These are phyloP conservation scores for Austroboletus novae-zelandiae DNA, from an alignment of 1,284 basidiomycete genomes.

Conservation along the genomic window DNA sequence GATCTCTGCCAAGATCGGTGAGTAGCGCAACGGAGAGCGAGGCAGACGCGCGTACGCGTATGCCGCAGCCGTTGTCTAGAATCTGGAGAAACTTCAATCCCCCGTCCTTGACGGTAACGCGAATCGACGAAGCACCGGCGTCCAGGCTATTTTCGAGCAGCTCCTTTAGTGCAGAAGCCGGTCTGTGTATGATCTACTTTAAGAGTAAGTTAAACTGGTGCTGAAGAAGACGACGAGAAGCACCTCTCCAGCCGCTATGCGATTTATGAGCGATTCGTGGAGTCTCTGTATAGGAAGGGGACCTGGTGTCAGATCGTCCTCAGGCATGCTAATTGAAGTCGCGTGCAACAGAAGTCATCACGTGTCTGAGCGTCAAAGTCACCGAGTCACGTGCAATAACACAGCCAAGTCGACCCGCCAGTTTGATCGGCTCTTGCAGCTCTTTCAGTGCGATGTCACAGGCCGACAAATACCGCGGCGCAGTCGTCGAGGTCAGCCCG, in stretches of 20 bases:
- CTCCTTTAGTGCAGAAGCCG: conserved; percentile 95
- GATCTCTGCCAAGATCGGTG: conserved; percentile 39
- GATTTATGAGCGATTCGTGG: conserved; percentile 74
- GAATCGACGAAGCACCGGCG: conserved; percentile 86
- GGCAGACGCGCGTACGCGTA: conserved; percentile 55
- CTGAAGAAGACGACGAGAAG: conserved; percentile 8
- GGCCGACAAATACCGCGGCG: conserved; percentile 70
- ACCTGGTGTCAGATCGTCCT: conserved; percentile 14
- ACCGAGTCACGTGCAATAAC: neutral
- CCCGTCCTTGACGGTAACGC: conserved; percentile 90
- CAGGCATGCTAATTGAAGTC: conserved; percentile 11
- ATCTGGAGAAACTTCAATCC: conserved; percentile 96
- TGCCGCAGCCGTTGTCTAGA: conserved; percentile 95
- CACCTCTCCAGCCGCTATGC: conserved; percentile 82
- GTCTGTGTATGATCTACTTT: conserved; percentile 89
- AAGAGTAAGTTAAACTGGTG: conserved; percentile 7
- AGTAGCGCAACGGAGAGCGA: neutral
- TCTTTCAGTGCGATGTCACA: conserved; percentile 6
- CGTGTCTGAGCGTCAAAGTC: too few relatives aligned
- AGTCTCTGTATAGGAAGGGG: conserved; percentile 65
- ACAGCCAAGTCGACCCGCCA: neutral
- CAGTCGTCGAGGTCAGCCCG: conserved; percentile 73
- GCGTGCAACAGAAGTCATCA: neutral
- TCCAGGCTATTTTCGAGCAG: conserved; percentile 94
- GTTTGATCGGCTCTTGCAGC: conserved; percentile 5